phyloP scores from a whole-genome alignment of 2,329 filamentous ascomycete genomes.

The Pseudocercospora eumusae region DNA sequence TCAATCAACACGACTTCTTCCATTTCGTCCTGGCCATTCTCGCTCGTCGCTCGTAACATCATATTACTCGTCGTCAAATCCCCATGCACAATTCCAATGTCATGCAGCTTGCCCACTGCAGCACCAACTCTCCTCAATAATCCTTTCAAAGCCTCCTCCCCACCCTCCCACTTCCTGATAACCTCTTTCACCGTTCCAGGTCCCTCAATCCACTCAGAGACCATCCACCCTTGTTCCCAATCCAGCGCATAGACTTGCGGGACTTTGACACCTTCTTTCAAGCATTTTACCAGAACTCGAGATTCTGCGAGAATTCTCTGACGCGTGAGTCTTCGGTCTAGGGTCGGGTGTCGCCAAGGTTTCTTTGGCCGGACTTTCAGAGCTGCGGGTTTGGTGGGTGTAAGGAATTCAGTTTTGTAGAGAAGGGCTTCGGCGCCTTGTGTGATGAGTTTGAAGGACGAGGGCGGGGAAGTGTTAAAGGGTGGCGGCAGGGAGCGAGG shows the following conservation, averaged over 20 bases:
- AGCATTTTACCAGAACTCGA: slow-evolving; percentile 76
- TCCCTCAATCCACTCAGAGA: slow-evolving; percentile 83
- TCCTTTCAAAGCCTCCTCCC: slow-evolving; percentile 31
- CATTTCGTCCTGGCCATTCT: slow-evolving; percentile 7
- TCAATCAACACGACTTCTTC: slow-evolving; percentile 67
- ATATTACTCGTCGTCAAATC: slow-evolving; percentile 97
- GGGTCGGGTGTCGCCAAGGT: slow-evolving; percentile 83
- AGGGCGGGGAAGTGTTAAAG: slow-evolving; percentile 61
- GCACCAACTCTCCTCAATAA: slow-evolving; percentile 41
- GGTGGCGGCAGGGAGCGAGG: slow-evolving; percentile 58
- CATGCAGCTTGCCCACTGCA: slow-evolving; percentile 62
- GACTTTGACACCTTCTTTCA: slow-evolving; percentile 75
- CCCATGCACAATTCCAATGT: slow-evolving; percentile 84
- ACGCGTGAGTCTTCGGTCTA: slow-evolving; percentile 83
- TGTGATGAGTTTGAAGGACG: slow-evolving; percentile 68
- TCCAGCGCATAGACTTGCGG: slow-evolving; percentile 75
- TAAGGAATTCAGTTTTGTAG: slow-evolving; percentile 81
- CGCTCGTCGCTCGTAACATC: slow-evolving; percentile 62
- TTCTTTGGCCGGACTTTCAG: slow-evolving; percentile 92
- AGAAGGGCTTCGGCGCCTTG: slow-evolving; percentile 96
- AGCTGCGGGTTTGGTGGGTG: slow-evolving; percentile 67
- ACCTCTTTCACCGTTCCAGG: slow-evolving; percentile 62
- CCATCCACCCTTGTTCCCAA: slow-evolving; percentile 67
- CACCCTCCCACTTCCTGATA: slow-evolving; percentile 52
- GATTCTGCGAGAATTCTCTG: slow-evolving; percentile 88